Conservation (phyloP, 352 stramenopile genomes). For the Blastocystis sp. region DNA sequence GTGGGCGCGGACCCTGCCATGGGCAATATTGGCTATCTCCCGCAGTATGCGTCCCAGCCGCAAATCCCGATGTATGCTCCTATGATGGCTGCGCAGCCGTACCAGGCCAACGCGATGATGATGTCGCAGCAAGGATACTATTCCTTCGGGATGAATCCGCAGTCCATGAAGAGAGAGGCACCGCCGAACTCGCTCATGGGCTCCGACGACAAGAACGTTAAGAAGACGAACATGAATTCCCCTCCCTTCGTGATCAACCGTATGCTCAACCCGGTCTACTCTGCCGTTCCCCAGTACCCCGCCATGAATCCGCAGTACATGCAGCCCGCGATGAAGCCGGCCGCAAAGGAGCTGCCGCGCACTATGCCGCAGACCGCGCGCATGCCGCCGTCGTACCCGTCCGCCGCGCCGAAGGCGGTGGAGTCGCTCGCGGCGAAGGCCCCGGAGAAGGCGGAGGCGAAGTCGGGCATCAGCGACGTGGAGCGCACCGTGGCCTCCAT, state of each 20-base stretch:
- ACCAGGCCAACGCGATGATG: conserved; percentile 12
- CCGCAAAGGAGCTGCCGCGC: not conserved
- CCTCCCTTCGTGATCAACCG: not conserved
- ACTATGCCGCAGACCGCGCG: not conserved
- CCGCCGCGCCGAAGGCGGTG: not conserved
- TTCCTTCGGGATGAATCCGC: not conserved
- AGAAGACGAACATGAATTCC: conserved; percentile 20
- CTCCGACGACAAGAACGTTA: not conserved
- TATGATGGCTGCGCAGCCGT: conserved; percentile 12
- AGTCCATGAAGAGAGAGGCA: not conserved
- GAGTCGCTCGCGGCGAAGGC: not conserved
- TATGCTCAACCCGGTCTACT: not conserved
- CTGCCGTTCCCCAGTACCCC: not conserved
- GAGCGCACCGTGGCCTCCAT: conserved; percentile 27
- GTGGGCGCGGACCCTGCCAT: not conserved
- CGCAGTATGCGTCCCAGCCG: not conserved
- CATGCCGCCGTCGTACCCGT: not conserved
- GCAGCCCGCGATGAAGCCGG: not conserved
- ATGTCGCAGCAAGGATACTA: conserved; percentile 8
- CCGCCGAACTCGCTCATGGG: not conserved
- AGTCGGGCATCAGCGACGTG: not conserved
- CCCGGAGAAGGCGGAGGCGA: not conserved
- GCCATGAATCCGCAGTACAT: not conserved
- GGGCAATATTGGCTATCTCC: not conserved
- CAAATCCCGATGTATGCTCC: conserved; percentile 1